Conservation (phyloP, 2,329 filamentous ascomycete genomes). For the Colletotrichum neosansevieriae region DNA sequence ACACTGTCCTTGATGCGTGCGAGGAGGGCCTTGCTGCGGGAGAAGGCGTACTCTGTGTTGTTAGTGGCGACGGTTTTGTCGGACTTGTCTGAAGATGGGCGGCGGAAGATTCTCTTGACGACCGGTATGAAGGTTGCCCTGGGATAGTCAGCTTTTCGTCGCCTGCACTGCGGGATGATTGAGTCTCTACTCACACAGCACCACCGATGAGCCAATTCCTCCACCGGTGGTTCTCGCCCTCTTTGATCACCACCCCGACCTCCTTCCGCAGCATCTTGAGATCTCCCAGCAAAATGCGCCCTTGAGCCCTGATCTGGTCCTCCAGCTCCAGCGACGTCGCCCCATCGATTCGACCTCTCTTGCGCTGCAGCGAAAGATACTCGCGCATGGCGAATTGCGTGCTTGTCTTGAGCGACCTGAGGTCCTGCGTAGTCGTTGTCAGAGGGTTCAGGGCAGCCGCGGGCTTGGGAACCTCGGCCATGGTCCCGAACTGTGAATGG, state of each 20-base stretch:
- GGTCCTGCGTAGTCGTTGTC: slow-evolving; percentile 44
- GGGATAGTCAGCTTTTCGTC: background rate
- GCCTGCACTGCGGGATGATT: background rate
- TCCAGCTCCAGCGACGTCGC: slow-evolving; percentile 54
- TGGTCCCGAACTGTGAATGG: slow-evolving; percentile 19
- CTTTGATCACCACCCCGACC: slow-evolving; percentile 57
- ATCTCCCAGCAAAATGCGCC: slow-evolving; percentile 57
- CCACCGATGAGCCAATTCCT: slow-evolving; percentile 65
- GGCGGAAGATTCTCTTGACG: slow-evolving; percentile 64
- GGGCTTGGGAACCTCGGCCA: slow-evolving; percentile 24
- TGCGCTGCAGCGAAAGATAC: slow-evolving; percentile 50
- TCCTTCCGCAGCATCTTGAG: slow-evolving; percentile 58
- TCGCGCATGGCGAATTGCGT: slow-evolving; percentile 53
- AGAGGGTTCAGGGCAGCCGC: slow-evolving; percentile 34
- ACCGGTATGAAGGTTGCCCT: slow-evolving; percentile 65
- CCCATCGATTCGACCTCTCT: slow-evolving; percentile 46
- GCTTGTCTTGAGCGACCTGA: slow-evolving; percentile 49
- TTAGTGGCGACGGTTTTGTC: slow-evolving; percentile 53
- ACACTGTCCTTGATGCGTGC: slow-evolving; percentile 61
- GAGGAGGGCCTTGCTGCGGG: slow-evolving; percentile 62
- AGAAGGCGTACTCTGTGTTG: slow-evolving; percentile 70
- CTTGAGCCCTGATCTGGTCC: slow-evolving; percentile 57
- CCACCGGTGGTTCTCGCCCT: slow-evolving; percentile 63
- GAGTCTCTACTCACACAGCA: slow-evolving; percentile 56
- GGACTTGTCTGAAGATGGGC: slow-evolving; percentile 52